These are phyloP conservation scores for Sequoia sempervirens DNA, from an alignment of 75 land plant genomes.

Conservation along the genomic window DNA sequence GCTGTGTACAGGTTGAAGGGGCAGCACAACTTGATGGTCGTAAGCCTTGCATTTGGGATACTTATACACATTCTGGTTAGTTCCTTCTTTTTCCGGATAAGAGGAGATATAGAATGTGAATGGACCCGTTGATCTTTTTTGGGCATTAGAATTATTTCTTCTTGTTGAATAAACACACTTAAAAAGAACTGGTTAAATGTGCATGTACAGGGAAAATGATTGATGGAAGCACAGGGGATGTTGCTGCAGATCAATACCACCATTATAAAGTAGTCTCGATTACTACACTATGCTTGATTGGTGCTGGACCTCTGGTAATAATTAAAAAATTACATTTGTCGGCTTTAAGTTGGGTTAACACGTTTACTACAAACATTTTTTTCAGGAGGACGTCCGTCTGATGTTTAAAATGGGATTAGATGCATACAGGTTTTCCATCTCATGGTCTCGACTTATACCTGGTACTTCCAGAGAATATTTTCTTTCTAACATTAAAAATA, in stretches of 20 bases:
- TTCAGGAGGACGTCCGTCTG: slow-evolving; percentile 34
- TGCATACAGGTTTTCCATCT: slow-evolving; percentile 43
- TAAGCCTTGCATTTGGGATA: slow-evolving; percentile 74
- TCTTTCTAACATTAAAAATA: no score
- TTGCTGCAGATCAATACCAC: slow-evolving; percentile 70
- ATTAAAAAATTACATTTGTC: neutral
- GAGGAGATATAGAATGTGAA: no score
- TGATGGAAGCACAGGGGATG: slow-evolving; percentile 38
- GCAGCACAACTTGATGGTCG: slow-evolving; percentile 66
- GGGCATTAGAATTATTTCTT: no score
- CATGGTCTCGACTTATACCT: slow-evolving; percentile 45
- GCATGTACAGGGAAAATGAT: slow-evolving; percentile 18
- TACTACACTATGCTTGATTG: neutral
- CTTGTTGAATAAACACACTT: no score
- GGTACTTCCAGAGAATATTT: slow-evolving; percentile 1
- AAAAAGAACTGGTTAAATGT: neutral
- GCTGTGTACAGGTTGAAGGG: slow-evolving; percentile 59
- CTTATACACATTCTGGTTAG: slow-evolving; percentile 43
- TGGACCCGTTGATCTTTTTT: no score
- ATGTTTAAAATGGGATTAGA: slow-evolving; percentile 32
- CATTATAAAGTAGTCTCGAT: slow-evolving; percentile 50
- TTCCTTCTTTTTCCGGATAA: neutral
- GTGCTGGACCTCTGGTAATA: neutral
- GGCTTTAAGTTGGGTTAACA: neutral
- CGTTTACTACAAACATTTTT: neutral